Conservation (phyloP, 129 eudicot species). For the Calendula officinalis region DNA sequence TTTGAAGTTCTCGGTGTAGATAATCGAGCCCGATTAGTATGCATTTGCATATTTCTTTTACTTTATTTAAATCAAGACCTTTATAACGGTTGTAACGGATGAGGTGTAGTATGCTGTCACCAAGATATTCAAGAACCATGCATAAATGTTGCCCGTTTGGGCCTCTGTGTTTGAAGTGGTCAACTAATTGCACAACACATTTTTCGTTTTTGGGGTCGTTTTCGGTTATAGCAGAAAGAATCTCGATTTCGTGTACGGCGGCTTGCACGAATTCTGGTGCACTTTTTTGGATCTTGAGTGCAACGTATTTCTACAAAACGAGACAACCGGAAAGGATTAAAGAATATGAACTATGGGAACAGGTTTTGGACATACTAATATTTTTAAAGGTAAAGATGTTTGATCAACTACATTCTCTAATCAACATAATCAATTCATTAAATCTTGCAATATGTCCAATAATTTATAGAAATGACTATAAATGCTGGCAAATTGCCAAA, state of each 20-base stretch:
- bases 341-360: not conserved
- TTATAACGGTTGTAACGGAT: slow-evolving; percentile 78
- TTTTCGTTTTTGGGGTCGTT: slow-evolving; percentile 68
- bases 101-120: slow-evolving; percentile 81
- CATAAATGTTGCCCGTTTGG: slow-evolving; percentile 97
- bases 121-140: slow-evolving; percentile 97
- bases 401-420: slow-evolving; percentile 1
- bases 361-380: slow-evolving; percentile 1
- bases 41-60: slow-evolving; percentile 86
- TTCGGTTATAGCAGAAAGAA: slow-evolving; percentile 67
- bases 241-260: slow-evolving; percentile 89
- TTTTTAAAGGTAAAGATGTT: not conserved
- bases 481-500: not conserved
- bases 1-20: slow-evolving; percentile 71
- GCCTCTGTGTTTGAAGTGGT: slow-evolving; percentile 90
- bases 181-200: slow-evolving; percentile 70
- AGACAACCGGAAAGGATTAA: slow-evolving; percentile 9
- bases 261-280: slow-evolving; percentile 95
- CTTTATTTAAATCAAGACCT: slow-evolving; percentile 75
- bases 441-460: not conserved
- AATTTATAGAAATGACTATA: slow-evolving; percentile 7
- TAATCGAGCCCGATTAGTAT: slow-evolving; percentile 83
- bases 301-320: slow-evolving; percentile 61
- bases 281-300: slow-evolving; percentile 95
- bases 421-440: not conserved